Percentiles rank a stretch among this genome's conserved stretches.
These are phyloP conservation scores for Ambrosia hybrid DNA, from an alignment of 140 eudicot genomes.

Conservation along the genomic window DNA sequence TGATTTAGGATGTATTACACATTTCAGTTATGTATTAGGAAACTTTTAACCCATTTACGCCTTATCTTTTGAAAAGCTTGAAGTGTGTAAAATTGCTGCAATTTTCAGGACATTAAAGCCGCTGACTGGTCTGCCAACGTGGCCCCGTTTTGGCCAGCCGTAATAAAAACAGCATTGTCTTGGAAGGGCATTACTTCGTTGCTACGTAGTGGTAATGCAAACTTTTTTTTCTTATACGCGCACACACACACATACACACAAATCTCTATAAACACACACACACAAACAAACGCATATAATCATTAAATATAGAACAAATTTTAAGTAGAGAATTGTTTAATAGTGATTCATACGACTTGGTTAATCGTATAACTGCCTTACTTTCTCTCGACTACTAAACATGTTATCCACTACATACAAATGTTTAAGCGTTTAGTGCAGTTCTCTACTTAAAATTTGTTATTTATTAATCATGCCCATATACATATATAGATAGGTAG, in stretches of 20 bases:
- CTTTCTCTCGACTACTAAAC: background rate
- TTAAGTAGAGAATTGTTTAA: background rate
- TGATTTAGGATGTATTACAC: background rate
- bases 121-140: slow-evolving; percentile 76
- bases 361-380: background rate
- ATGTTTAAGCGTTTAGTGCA: background rate
- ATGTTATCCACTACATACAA: background rate
- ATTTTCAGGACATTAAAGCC: slow-evolving; percentile 65
- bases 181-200: slow-evolving; percentile 41
- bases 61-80: background rate
- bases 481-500: background rate
- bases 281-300: background rate
- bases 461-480: background rate
- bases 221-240: background rate
- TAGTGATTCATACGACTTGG: background rate
- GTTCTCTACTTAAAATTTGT: background rate
- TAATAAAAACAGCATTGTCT: slow-evolving; percentile 43
- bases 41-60: background rate
- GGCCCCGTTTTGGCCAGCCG: slow-evolving; percentile 80
- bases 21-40: background rate
- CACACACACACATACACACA: background rate
- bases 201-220: slow-evolving; percentile 27
- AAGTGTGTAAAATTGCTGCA: slow-evolving; percentile 8
- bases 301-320: background rate
- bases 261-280: background rate